Percentiles rank a stretch among this genome's conserved stretches.
These are phyloP conservation scores for Amylocystis lapponica DNA, from an alignment of 768 basidiomycete genomes.

Conservation along the genomic window DNA sequence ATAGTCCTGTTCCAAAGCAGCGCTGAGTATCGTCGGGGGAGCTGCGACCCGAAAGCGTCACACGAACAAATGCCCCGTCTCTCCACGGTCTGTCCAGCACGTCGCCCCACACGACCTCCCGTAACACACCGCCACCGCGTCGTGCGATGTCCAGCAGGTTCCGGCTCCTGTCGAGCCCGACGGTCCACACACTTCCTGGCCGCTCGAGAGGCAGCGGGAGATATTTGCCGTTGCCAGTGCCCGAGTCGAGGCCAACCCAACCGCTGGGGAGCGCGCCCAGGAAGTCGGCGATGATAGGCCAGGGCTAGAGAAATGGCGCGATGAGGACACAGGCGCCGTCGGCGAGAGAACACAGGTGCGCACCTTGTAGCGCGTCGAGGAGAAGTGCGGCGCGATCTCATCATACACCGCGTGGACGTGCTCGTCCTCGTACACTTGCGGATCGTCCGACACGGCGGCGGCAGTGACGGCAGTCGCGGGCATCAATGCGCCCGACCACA, in stretches of 20 bases:
- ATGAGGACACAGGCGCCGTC: no score
- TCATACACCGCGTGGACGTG: constrained; percentile 86
- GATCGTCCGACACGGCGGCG: constrained; percentile 35
- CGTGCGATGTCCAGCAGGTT: constrained; percentile 75
- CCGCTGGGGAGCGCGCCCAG: constrained; percentile 65
- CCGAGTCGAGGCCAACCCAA: constrained; percentile 88
- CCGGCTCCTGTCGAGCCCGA: constrained; percentile 80
- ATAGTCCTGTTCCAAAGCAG: constrained; percentile 60
- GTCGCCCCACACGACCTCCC: constrained; percentile 81
- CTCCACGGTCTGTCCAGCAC: constrained; percentile 73
- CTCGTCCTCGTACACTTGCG: constrained; percentile 55
- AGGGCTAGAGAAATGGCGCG: constrained; percentile 60
- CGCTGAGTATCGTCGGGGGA: not conserved
- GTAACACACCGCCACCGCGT: constrained; percentile 46
- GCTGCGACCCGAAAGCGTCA: constrained; percentile 5
- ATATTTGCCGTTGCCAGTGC: constrained; percentile 98
- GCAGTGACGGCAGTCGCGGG: constrained; percentile 14
- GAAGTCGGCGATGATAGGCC: constrained; percentile 82
- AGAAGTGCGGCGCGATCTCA: constrained; percentile 81
- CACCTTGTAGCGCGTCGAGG: constrained; percentile 86
- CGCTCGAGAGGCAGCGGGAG: constrained; percentile 66
- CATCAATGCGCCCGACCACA: constrained; percentile 4
- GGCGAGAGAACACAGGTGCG: no score
- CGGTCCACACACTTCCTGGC: constrained; percentile 57
- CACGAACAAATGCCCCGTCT: constrained; percentile 69